phyloP scores from a whole-genome alignment of 345 rosid species.

The Euclidium syriacum region DNA sequence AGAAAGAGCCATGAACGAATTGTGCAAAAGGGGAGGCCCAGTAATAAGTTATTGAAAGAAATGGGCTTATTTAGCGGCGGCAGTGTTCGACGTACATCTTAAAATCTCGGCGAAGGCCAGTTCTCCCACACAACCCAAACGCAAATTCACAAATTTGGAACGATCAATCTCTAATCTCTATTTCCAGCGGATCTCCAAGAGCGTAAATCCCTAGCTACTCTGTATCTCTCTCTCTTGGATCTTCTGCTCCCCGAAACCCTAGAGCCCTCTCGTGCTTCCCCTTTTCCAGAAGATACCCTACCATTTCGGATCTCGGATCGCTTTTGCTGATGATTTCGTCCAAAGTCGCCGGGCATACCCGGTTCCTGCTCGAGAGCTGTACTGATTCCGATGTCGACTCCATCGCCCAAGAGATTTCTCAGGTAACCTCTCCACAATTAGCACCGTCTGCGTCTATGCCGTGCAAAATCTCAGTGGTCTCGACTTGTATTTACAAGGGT shows the following conservation, averaged over 20 bases:
- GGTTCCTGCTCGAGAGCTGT: conserved; percentile 57
- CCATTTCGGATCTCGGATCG: conserved; percentile 8
- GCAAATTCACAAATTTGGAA: not conserved
- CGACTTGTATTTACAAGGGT: not conserved
- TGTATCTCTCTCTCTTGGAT: not conserved
- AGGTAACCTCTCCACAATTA: conserved; percentile 35
- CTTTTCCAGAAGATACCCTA: not conserved
- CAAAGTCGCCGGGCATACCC: conserved; percentile 52
- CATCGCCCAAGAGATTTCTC: conserved; percentile 48
- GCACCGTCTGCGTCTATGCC: not conserved
- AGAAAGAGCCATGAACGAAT: too few species aligned
- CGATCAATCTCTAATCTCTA: not conserved
- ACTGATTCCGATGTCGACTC: conserved; percentile 59
- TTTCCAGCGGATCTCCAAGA: conserved; percentile 11
- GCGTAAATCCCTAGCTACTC: not conserved
- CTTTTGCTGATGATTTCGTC: conserved; percentile 54
- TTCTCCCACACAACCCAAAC: not conserved
- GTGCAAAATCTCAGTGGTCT: too few species aligned
- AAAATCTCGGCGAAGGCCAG: not conserved
- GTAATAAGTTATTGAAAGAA: too few species aligned
- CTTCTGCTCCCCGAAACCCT: conserved; percentile 21
- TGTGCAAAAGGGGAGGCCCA: not conserved
- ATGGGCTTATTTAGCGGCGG: not conserved
- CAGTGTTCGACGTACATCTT: not conserved
- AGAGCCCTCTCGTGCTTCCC: not conserved